Evolutionary conservation across 78 protist genomes (phyloP), one percentile per base, ranked within the genome.

Genomic region (Bodo saltans): DNA sequence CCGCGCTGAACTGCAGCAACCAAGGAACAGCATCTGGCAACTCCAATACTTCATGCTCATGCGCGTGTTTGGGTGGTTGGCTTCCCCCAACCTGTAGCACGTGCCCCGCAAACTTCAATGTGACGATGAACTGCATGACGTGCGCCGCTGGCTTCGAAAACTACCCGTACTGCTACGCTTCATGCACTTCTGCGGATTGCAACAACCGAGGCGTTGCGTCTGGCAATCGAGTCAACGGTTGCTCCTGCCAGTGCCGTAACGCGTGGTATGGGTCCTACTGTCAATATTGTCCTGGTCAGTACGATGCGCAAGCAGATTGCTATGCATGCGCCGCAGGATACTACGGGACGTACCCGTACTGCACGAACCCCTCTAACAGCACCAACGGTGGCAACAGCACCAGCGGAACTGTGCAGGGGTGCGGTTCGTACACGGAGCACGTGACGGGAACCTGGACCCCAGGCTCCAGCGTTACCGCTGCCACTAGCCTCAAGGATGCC

Each of bases 181-280:
- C 12, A 28, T 76, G 29, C 69, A 12, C 81, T 26, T 76, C 42
- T 1, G 27, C 8, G 40, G 52, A 23, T 25, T 76, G 81, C 69
- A 21, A 2, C 33, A n/a, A n/a, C n/a, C n/a, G n/a, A n/a, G 53
- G 32, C 28, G n/a, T 32, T 2, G n/a, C 47, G 69, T 76, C 28
- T 33, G 12, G 81, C 69, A 33, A 40, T 27, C 17, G 53, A 1
- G 70, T 17, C 37, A 23, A 60, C 33, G 27, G 28, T 1, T 76
- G 81, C 81, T 67, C 12, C 67, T 76, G 81, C 69, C 35, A 40
- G 69, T 76, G 81, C 69, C 12, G 34, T 3, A 12, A 11, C 39
- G 3, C 34, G 40, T 76, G 8, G 34, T 21, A 4, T 17, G 81
- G 81, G 32, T 8, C 21, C 47, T 27, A 1, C 32, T 76, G 81